Conservation (phyloP, 345 rosid genomes). For the Salix caprea region DNA sequence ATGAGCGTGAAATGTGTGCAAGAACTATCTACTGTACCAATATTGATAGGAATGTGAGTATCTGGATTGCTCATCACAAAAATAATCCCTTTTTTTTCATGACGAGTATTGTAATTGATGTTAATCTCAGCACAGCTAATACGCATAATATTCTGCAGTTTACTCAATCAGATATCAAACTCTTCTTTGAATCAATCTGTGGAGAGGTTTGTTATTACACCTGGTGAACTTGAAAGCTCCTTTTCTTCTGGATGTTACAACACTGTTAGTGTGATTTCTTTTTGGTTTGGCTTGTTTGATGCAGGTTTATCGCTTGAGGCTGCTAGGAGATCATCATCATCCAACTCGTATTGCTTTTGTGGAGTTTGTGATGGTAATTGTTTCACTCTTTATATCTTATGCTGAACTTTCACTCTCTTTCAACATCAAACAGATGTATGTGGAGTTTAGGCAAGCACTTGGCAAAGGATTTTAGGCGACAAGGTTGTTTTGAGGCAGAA, state of each 20-base stretch:
- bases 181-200: conserved; percentile 75
- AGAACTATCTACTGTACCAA: conserved; percentile 97
- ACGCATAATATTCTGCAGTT: conserved; percentile 33
- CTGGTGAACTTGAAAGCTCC: neutral
- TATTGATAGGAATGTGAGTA: conserved; percentile 79
- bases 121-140: neutral
- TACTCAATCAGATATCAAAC: conserved; percentile 74
- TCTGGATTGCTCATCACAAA: neutral
- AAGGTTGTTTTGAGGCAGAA: neutral
- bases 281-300: neutral
- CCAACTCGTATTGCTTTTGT: conserved; percentile 94
- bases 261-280: neutral
- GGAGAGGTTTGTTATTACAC: conserved; percentile 65
- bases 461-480: neutral
- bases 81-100: neutral
- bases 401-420: neutral
- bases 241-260: conserved; percentile 2
- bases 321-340: conserved; percentile 86
- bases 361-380: conserved; percentile 70
- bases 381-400: neutral
- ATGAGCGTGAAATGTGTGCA: conserved; percentile 97
- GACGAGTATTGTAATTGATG: conserved; percentile 16
- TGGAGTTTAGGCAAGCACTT: neutral
- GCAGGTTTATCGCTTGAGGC: conserved; percentile 89
- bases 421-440: neutral